These are phyloP conservation scores for Ophidiomyces ophidiicola DNA, from an alignment of 2,329 filamentous ascomycete species.

Conservation along the genomic window DNA sequence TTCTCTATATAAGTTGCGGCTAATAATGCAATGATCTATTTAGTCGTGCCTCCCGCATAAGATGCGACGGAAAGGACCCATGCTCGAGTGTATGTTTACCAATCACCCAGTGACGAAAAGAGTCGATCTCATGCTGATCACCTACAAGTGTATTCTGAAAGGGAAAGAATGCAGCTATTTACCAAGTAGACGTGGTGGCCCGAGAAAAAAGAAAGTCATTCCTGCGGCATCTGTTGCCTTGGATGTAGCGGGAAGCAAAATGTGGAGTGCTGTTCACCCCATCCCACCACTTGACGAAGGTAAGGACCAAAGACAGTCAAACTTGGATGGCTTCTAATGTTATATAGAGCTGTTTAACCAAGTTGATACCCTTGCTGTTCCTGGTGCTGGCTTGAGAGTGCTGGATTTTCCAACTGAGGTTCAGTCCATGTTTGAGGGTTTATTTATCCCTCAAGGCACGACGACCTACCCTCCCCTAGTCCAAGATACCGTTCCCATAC, in stretches of 20 bases:
- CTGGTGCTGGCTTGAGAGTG: conserved; percentile 30
- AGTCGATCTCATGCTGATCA: neutral
- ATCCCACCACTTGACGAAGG: conserved; percentile 15
- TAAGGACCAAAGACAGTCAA: conserved; percentile 6
- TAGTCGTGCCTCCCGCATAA: conserved; percentile 33
- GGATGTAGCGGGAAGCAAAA: conserved; percentile 4
- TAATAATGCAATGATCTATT: conserved; percentile 3
- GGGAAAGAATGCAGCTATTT: conserved; percentile 32
- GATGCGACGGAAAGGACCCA: conserved; percentile 35
- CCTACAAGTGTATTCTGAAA: conserved; percentile 29
- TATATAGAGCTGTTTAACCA: conserved; percentile 28
- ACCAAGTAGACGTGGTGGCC: conserved; percentile 35
- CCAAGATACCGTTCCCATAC: conserved; percentile 21
- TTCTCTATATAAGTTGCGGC: neutral
- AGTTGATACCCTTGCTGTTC: conserved; percentile 31
- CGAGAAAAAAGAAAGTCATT: conserved; percentile 29
- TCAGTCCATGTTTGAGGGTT: conserved; percentile 29
- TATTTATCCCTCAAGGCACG: conserved; percentile 22
- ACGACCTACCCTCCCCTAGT: conserved; percentile 21
- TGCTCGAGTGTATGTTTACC: conserved; percentile 31
- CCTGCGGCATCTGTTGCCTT: conserved; percentile 6
- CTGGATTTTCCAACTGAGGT: conserved; percentile 30
- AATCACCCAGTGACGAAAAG: neutral
- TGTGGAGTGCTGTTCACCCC: conserved; percentile 11
- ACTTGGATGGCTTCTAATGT: neutral